Evolutionary conservation across 2,329 filamentous ascomycete genomes (phyloP).

Genomic region (Alternaria angustiovoidea): DNA sequence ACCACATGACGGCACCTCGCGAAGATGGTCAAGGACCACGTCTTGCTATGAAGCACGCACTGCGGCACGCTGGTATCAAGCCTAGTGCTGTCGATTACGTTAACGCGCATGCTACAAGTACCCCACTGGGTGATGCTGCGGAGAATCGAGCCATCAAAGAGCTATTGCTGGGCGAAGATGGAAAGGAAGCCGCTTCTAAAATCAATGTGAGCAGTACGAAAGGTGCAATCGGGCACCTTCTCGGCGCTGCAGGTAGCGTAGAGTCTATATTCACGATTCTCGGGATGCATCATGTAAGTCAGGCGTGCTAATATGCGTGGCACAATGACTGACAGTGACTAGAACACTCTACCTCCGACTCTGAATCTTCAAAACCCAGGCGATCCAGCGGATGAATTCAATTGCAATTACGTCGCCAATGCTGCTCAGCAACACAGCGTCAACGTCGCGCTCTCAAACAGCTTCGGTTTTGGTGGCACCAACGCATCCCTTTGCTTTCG

Average conservation of each 20-base stretch:
- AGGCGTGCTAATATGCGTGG: neutral
- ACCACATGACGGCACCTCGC: conserved; percentile 91
- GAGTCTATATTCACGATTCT: conserved; percentile 88
- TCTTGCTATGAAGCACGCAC: conserved; percentile 83
- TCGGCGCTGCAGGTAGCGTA: conserved; percentile 89
- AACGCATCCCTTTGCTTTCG: conserved; percentile 89
- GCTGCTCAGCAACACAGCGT: conserved; percentile 74
- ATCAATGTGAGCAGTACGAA: conserved; percentile 94
- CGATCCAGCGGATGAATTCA: conserved; percentile 67
- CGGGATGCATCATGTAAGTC: conserved; percentile 77
- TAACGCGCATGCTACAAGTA: conserved; percentile 95
- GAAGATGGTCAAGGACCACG: conserved; percentile 83
- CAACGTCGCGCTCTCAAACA: conserved; percentile 84
- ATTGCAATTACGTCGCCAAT: conserved; percentile 86
- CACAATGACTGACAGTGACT: conserved; percentile 21
- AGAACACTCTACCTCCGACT: conserved; percentile 86
- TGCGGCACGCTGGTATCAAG: conserved; percentile 73
- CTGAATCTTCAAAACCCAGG: conserved; percentile 76
- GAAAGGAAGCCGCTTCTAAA: conserved; percentile 65
- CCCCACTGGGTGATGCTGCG: conserved; percentile 82
- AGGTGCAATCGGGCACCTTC: conserved; percentile 87
- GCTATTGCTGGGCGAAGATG: conserved; percentile 77
- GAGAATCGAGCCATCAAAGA: conserved; percentile 84
- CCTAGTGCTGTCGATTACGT: conserved; percentile 84
- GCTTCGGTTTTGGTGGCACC: conserved; percentile 96